Evolutionary conservation across 2,329 filamentous ascomycete species (phyloP).

Genomic region (Fonsecaea nubica): DNA sequence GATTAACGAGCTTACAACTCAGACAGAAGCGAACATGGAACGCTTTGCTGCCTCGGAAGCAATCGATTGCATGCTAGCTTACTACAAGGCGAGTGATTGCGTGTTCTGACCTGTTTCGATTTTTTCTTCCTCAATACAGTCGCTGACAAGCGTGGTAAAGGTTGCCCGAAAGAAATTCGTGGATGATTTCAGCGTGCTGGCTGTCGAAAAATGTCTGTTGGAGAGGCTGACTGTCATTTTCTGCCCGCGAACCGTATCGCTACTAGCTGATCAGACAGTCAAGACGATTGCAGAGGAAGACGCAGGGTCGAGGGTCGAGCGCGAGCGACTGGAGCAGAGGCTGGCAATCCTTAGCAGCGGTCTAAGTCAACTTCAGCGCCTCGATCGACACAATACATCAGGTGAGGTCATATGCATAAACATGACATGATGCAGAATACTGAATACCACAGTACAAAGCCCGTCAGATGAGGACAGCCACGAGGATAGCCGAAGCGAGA

Average conservation of each 20-base stretch:
- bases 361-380: slow-evolving; percentile 19
- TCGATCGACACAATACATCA: slow-evolving; percentile 26
- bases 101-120: neutral
- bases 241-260: slow-evolving; percentile 33
- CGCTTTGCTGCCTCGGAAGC: slow-evolving; percentile 48
- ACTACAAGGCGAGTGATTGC: slow-evolving; percentile 51
- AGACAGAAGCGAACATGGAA: slow-evolving; percentile 47
- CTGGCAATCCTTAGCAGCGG: slow-evolving; percentile 11
- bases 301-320: slow-evolving; percentile 30
- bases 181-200: slow-evolving; percentile 50
- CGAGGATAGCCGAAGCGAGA: neutral
- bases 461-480: neutral
- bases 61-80: slow-evolving; percentile 53
- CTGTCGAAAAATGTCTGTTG: slow-evolving; percentile 47
- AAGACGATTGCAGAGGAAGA: slow-evolving; percentile 41
- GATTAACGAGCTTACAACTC: slow-evolving; percentile 17
- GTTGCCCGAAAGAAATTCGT: slow-evolving; percentile 51
- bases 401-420: slow-evolving; percentile 3
- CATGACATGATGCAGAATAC: neutral
- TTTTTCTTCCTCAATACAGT: neutral
- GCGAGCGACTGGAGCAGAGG: slow-evolving; percentile 23
- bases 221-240: slow-evolving; percentile 43
- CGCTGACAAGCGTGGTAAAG: slow-evolving; percentile 36
- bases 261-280: slow-evolving; percentile 38
- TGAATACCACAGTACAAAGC: neutral